Conservation (phyloP, 1,139 yeast species). For the Zygosaccharomyces pseudobailii region DNA sequence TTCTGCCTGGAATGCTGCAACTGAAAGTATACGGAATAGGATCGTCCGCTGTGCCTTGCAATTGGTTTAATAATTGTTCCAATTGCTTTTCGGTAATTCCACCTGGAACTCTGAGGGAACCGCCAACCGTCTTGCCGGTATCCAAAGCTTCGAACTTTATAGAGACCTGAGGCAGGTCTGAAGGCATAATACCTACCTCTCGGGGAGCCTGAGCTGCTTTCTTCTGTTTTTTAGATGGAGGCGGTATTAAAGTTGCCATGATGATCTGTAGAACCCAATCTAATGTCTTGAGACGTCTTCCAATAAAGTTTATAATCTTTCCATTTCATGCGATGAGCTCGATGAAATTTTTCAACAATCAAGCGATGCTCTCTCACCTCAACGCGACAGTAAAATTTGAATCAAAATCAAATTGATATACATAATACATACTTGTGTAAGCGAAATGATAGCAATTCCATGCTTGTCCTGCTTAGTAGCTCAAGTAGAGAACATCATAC, state of each 20-base stretch:
- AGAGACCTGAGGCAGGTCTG: conserved; percentile 79
- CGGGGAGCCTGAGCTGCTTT: conserved; percentile 77
- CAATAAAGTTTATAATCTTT: background rate
- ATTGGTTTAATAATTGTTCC: conserved; percentile 77
- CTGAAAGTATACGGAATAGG: conserved; percentile 90
- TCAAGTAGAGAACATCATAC: background rate
- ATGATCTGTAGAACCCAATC: background rate
- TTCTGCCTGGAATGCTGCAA: conserved; percentile 44
- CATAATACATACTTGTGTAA: background rate
- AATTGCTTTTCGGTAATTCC: conserved; percentile 79
- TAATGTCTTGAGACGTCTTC: background rate
- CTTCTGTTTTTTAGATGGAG: conserved; percentile 86
- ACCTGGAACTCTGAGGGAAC: conserved; percentile 88
- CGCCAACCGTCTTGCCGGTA: conserved; percentile 85
- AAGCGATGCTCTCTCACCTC: conserved; percentile 1
- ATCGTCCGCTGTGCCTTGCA: conserved; percentile 63
- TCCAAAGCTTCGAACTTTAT: conserved; percentile 91
- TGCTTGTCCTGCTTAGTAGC: background rate
- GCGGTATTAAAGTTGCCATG: conserved; percentile 94
- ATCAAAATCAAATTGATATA: background rate
- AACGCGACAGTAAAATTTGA: background rate
- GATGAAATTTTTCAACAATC: background rate
- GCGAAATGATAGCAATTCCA: background rate
- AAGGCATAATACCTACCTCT: conserved; percentile 69
- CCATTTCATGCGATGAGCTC: background rate